Percentiles rank a stretch among this genome's conserved stretches.
Evolutionary conservation across 352 stramenopile genomes (phyloP).

Genomic region (Globisporangium paroecandrum): DNA sequence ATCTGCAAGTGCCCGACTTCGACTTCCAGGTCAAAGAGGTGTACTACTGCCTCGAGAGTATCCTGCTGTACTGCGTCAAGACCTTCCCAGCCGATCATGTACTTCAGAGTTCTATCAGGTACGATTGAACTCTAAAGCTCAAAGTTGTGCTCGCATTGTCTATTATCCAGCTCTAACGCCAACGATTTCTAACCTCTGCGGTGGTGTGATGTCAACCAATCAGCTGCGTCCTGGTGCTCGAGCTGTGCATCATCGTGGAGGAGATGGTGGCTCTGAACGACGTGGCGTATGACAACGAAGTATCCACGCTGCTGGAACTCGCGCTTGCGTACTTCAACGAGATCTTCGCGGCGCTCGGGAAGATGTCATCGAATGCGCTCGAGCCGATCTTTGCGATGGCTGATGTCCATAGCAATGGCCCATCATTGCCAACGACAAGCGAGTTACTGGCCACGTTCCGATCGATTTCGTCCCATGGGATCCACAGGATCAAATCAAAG

Average conservation of each 20-base stretch:
- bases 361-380: conserved; percentile 11
- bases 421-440: neutral
- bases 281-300: neutral
- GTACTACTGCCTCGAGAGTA: conserved; percentile 13
- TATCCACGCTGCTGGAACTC: conserved; percentile 17
- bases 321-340: conserved; percentile 34
- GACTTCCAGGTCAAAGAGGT: conserved; percentile 20
- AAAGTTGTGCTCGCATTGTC: neutral
- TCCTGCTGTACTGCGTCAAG: conserved; percentile 17
- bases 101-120: conserved; percentile 21
- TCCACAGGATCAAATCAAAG: conserved; percentile 16
- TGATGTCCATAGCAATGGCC: neutral
- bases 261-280: conserved; percentile 31
- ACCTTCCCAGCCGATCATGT: conserved; percentile 7
- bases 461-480: neutral
- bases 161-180: neutral
- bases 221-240: conserved; percentile 68
- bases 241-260: conserved; percentile 57
- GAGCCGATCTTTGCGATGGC: conserved; percentile 7
- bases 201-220: conserved; percentile 8
- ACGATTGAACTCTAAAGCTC: neutral
- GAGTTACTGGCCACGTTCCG: conserved; percentile 16
- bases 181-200: neutral
- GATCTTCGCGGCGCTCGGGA: conserved; percentile 26
- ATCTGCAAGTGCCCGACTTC: conserved; percentile 17